Evolutionary conservation across 768 basidiomycete genomes (phyloP).

Genomic region (Amanita pseudoporphyria): DNA sequence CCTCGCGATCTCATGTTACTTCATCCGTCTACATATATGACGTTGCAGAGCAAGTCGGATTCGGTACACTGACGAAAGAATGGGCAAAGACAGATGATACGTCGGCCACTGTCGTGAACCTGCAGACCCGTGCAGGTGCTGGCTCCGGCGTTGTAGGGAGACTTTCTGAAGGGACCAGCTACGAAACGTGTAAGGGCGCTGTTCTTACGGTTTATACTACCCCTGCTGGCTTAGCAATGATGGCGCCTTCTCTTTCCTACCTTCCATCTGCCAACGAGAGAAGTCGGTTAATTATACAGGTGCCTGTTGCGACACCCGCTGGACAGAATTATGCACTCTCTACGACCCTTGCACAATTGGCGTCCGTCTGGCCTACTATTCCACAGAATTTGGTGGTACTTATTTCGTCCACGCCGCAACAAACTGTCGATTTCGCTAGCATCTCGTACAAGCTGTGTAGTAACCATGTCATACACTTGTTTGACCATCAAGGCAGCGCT

Average conservation of each 20-base stretch:
- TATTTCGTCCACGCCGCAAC: slow-evolving; percentile 77
- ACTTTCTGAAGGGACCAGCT: slow-evolving; percentile 70
- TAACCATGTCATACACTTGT: slow-evolving; percentile 77
- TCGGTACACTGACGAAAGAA: slow-evolving; percentile 62
- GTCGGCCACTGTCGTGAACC: slow-evolving; percentile 47
- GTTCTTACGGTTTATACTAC: slow-evolving; percentile 76
- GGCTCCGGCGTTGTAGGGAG: slow-evolving; percentile 73
- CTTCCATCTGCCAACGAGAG: slow-evolving; percentile 53
- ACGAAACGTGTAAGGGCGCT: slow-evolving; percentile 47
- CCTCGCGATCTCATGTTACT: slow-evolving; percentile 44
- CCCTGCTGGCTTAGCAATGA: slow-evolving; percentile 71
- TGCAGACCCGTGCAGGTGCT: slow-evolving; percentile 82
- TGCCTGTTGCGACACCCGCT: slow-evolving; percentile 62
- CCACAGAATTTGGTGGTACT: slow-evolving; percentile 62
- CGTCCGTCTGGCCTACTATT: slow-evolving; percentile 48
- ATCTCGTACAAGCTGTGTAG: slow-evolving; percentile 62
- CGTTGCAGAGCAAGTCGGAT: slow-evolving; percentile 75
- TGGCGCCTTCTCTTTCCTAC: slow-evolving; percentile 71
- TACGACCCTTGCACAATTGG: slow-evolving; percentile 66
- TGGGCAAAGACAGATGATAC: slow-evolving; percentile 38
- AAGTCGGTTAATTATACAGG: slow-evolving; percentile 73
- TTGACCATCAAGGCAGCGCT: slow-evolving; percentile 75
- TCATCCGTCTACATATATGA: slow-evolving; percentile 77
- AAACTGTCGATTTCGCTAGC: slow-evolving; percentile 67
- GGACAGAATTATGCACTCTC: slow-evolving; percentile 62